These are phyloP conservation scores for Solanum aculeatissimum DNA, from an alignment of 305 asterid species.

Conservation along the genomic window DNA sequence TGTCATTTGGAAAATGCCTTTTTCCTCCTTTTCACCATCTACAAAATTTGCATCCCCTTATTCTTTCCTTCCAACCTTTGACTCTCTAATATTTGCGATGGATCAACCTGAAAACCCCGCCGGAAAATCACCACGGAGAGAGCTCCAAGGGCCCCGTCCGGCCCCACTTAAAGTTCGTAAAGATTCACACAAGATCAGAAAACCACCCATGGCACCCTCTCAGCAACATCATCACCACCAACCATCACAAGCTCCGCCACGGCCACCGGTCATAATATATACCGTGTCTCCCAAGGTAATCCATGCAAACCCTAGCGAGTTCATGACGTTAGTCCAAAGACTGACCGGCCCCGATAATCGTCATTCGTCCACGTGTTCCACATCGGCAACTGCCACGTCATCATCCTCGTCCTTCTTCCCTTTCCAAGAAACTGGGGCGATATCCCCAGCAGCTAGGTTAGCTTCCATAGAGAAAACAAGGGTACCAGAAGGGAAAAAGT, in stretches of 20 bases:
- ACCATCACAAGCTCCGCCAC: slow-evolving; percentile 36
- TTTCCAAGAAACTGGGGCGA: slow-evolving; percentile 35
- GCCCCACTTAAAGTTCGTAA: slow-evolving; percentile 65
- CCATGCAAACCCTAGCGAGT: slow-evolving; percentile 90
- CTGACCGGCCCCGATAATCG: slow-evolving; percentile 49
- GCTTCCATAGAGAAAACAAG: slow-evolving; percentile 61
- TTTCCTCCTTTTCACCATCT: not conserved
- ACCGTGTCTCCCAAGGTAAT: slow-evolving; percentile 86
- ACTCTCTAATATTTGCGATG: slow-evolving; percentile 21
- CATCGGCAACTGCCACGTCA: not conserved
- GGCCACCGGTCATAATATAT: slow-evolving; percentile 83
- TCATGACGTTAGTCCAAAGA: slow-evolving; percentile 91
- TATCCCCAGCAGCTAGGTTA: slow-evolving; percentile 78
- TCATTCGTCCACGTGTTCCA: not conserved
- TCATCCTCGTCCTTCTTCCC: slow-evolving; percentile 10
- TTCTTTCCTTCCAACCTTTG: not conserved
- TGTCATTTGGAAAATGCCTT: not conserved
- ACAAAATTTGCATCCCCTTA: not conserved
- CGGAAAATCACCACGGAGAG: slow-evolving; percentile 48
- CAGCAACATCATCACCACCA: not conserved
- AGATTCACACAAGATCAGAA: slow-evolving; percentile 80
- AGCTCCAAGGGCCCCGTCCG: slow-evolving; percentile 89
- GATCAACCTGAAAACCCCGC: slow-evolving; percentile 35
- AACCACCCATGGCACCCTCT: slow-evolving; percentile 61
- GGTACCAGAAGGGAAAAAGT: slow-evolving; percentile 32